These are phyloP conservation scores for Oryza glumipatula DNA, from an alignment of 176 grass and related monocot genomes.

Conservation along the genomic window DNA sequence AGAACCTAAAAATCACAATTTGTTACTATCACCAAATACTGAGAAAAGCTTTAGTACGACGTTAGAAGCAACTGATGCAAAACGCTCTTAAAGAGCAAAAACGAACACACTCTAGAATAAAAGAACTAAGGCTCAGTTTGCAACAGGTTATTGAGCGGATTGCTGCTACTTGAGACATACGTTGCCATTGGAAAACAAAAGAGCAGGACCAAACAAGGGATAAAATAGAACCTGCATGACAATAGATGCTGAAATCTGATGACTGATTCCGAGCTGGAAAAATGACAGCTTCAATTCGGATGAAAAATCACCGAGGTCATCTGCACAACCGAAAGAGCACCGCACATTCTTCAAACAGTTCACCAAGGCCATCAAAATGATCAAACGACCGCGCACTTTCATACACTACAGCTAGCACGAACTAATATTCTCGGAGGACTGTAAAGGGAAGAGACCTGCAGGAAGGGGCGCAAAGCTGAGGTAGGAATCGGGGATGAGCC, in stretches of 20 bases:
- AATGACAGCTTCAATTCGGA: constrained; percentile 90
- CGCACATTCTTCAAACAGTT: background rate
- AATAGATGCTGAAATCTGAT: constrained; percentile 91
- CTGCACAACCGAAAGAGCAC: constrained; percentile 47
- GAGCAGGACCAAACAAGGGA: background rate
- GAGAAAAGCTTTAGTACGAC: constrained; percentile 9
- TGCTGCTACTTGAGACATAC: background rate
- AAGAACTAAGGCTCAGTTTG: background rate
- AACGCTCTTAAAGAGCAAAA: constrained; percentile 13
- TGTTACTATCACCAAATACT: constrained; percentile 20
- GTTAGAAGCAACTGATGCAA: constrained; percentile 4
- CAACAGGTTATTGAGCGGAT: too few relatives aligned
- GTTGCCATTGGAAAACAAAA: background rate
- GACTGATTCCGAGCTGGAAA: constrained; percentile 97
- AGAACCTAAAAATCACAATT: constrained; percentile 63
- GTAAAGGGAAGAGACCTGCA: constrained; percentile 47
- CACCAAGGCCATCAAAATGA: background rate
- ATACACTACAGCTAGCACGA: background rate
- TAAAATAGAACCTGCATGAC: constrained; percentile 79
- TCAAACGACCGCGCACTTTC: background rate
- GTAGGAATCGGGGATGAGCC: constrained; percentile 83
- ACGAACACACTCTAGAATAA: background rate
- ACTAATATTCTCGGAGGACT: background rate
- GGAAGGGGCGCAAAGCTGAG: constrained; percentile 88
- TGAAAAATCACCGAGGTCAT: constrained; percentile 79